Percentiles rank a stretch among this genome's conserved stretches.
phyloP scores from a whole-genome alignment of 352 stramenopile genomes.

The Nothophytophthora sp. region DNA sequence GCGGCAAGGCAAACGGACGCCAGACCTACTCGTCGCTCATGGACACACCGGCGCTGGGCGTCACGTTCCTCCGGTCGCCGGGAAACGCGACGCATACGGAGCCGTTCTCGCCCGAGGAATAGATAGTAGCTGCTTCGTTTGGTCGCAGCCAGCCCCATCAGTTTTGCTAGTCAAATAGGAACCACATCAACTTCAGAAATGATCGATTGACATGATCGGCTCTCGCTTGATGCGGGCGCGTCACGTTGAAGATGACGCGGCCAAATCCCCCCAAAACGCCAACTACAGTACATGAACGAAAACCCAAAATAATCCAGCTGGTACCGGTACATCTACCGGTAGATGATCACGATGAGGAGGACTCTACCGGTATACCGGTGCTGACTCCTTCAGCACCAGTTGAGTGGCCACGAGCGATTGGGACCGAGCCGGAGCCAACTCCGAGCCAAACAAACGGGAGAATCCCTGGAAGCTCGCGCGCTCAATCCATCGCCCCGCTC shows the following conservation, averaged over 20 bases:
- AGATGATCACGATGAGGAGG: too few species aligned
- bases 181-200: too few species aligned
- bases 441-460: neutral
- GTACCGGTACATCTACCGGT: too few species aligned
- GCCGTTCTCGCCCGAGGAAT: constrained; percentile 27
- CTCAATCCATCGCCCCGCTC: neutral
- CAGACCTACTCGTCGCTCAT: constrained; percentile 47
- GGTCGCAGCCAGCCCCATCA: too few species aligned
- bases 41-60: constrained; percentile 41
- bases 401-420: neutral
- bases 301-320: too few species aligned
- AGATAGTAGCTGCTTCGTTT: neutral
- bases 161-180: too few species aligned
- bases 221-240: too few species aligned
- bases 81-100: constrained; percentile 26
- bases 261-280: too few species aligned
- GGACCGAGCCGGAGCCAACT: neutral
- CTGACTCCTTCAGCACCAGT: neutral
- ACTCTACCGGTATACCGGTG: too few species aligned
- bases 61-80: constrained; percentile 64
- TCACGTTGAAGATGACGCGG: too few species aligned
- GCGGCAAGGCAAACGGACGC: constrained; percentile 18
- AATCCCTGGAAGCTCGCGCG: neutral
- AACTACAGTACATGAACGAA: too few species aligned
- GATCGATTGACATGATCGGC: too few species aligned